Evolutionary conservation across 2,329 filamentous ascomycete genomes (phyloP).

Genomic region (Macrophomina phaseolina): DNA sequence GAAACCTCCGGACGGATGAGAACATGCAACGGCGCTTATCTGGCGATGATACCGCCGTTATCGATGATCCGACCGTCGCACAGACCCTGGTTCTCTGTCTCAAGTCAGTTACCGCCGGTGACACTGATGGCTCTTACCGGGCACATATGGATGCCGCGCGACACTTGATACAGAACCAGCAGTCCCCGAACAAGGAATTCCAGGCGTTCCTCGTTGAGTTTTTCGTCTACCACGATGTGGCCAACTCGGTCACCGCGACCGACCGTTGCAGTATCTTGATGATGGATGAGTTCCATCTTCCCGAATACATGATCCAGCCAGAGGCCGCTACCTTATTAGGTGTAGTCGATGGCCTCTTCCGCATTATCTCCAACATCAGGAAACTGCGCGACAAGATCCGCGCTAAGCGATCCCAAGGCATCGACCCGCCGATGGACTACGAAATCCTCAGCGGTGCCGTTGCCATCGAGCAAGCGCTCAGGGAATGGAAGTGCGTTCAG

Average conservation of each 20-base stretch:
- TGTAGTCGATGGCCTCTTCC: constrained; percentile 81
- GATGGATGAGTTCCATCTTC: constrained; percentile 59
- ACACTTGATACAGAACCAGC: constrained; percentile 67
- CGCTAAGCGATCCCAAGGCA: constrained; percentile 64
- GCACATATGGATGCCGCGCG: constrained; percentile 79
- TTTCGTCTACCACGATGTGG: constrained; percentile 80
- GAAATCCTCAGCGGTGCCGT: constrained; percentile 73
- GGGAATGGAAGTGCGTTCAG: constrained; percentile 72
- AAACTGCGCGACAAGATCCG: constrained; percentile 77
- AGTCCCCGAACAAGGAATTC: constrained; percentile 69
- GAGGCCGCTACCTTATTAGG: constrained; percentile 71
- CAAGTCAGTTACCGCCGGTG: constrained; percentile 65
- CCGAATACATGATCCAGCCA: constrained; percentile 60
- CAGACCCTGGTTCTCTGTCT: constrained; percentile 65
- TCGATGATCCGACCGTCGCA: constrained; percentile 66
- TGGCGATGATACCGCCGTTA: constrained; percentile 49
- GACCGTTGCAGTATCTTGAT: constrained; percentile 60
- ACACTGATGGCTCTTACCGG: constrained; percentile 73
- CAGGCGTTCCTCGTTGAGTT: constrained; percentile 75
- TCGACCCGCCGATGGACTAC: constrained; percentile 75
- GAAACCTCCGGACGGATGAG: constrained; percentile 46
- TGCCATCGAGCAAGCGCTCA: constrained; percentile 75
- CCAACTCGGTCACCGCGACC: constrained; percentile 62
- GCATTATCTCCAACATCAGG: constrained; percentile 79
- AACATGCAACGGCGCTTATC: constrained; percentile 34